phyloP scores from a whole-genome alignment of 805 yeast species.

The Ogataea chonburiensis region DNA sequence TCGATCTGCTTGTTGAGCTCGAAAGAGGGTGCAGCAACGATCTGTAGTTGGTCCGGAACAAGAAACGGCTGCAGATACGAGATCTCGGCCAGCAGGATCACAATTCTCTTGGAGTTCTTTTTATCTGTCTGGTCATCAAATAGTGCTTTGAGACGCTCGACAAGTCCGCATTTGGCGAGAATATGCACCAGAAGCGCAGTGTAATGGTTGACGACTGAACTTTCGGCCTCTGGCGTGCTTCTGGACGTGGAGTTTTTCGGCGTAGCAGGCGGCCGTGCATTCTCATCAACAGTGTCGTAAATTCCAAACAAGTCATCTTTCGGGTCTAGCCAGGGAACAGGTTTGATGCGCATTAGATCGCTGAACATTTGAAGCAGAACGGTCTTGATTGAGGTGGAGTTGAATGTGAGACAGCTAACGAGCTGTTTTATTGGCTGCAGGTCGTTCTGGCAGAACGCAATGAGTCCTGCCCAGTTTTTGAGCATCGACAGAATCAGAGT shows the following conservation, averaged over 20 bases:
- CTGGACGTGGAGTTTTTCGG: conserved; percentile 14
- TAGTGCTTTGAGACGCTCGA: conserved; percentile 45
- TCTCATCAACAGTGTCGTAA: no score
- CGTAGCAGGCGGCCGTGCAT: neutral
- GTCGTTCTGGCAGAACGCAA: conserved; percentile 57
- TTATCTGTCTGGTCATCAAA: conserved; percentile 39
- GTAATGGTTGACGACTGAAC: conserved; percentile 56
- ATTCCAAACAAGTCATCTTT: no score
- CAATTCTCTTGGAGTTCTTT: conserved; percentile 55
- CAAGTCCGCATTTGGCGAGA: conserved; percentile 55
- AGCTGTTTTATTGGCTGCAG: conserved; percentile 57
- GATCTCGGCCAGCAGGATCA: conserved; percentile 63
- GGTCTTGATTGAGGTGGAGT: conserved; percentile 55
- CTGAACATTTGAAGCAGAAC: conserved; percentile 69
- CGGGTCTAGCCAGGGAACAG: conserved; percentile 50
- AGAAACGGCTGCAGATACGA: conserved; percentile 51
- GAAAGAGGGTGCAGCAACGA: conserved; percentile 26
- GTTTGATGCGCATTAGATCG: conserved; percentile 60
- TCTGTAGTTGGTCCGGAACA: conserved; percentile 48
- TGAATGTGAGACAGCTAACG: conserved; percentile 58
- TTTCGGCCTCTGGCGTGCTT: conserved; percentile 39
- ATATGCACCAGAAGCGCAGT: conserved; percentile 58
- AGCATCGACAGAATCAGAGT: conserved; percentile 58
- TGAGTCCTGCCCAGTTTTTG: conserved; percentile 75
- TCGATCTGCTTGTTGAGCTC: conserved; percentile 30